A percentile compares a stretch with the other conserved stretches of the same genome.
Evolutionary conservation across 257 asterid species (phyloP).

Genomic region (Ligustrum vulgare): DNA sequence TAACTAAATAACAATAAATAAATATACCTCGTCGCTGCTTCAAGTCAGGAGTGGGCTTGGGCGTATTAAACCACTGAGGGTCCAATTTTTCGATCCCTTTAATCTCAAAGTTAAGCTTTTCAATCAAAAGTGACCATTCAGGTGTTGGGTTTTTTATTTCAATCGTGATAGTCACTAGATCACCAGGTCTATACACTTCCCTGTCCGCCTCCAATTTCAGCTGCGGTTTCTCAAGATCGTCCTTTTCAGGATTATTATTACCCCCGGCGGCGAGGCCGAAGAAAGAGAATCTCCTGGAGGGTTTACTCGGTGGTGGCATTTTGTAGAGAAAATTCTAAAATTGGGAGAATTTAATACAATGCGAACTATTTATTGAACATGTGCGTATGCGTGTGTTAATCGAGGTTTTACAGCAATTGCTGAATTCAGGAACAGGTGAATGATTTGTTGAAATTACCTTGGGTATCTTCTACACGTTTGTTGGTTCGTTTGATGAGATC

Average conservation of each 20-base stretch:
- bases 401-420: neutral
- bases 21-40: conserved; percentile 63
- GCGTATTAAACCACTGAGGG: conserved; percentile 70
- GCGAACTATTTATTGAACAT: neutral
- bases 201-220: conserved; percentile 66
- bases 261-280: conserved; percentile 44
- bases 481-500: neutral
- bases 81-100: conserved; percentile 93
- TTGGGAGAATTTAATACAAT: neutral
- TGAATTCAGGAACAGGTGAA: neutral
- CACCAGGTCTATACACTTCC: conserved; percentile 76
- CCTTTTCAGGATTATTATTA: conserved; percentile 17
- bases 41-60: conserved; percentile 51
- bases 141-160: conserved; percentile 52
- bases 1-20: neutral
- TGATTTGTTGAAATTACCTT: neutral
- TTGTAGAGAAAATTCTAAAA: neutral
- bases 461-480: neutral
- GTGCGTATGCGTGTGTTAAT: neutral
- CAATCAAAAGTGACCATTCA: conserved; percentile 61
- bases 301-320: conserved; percentile 58
- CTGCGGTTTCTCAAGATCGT: conserved; percentile 43
- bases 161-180: conserved; percentile 54
- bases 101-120: conserved; percentile 64
- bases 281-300: conserved; percentile 63